Percentiles rank a stretch among this genome's conserved stretches.
These are phyloP conservation scores for Mycena albidolilacea DNA, from an alignment of 768 basidiomycete species.

Conservation along the genomic window DNA sequence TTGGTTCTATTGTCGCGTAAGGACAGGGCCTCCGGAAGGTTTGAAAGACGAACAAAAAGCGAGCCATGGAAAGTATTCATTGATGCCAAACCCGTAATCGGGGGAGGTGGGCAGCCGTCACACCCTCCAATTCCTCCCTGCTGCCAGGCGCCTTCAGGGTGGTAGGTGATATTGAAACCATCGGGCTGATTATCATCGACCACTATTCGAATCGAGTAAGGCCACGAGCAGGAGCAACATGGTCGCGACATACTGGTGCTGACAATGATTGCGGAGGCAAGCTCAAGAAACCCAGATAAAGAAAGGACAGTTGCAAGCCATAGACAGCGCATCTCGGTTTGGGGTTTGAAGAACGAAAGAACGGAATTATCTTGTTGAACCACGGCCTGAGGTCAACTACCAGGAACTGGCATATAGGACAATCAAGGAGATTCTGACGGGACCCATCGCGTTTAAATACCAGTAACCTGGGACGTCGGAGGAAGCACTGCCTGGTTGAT, in stretches of 20 bases:
- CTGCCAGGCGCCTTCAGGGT: constrained; percentile 16
- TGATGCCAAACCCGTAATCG: background rate
- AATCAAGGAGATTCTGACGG: constrained; percentile 13
- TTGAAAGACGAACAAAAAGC: constrained; percentile 19
- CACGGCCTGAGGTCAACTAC: constrained; percentile 31
- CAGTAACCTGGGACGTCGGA: constrained; percentile 16
- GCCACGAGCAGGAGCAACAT: background rate
- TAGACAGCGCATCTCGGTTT: constrained; percentile 30
- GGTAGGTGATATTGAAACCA: constrained; percentile 23
- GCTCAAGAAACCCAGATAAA: constrained; percentile 11
- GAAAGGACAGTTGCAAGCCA: constrained; percentile 28
- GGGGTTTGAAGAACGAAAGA: constrained; percentile 18
- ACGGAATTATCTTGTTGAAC: constrained; percentile 19
- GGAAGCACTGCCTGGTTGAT: constrained; percentile 6
- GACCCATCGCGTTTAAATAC: constrained; percentile 22
- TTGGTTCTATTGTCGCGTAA: background rate
- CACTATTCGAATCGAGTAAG: background rate
- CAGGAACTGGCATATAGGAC: constrained; percentile 25
- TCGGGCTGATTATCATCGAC: constrained; percentile 27
- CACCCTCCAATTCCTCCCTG: constrained; percentile 20
- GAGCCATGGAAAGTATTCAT: constrained; percentile 23
- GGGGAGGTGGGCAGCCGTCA: background rate
- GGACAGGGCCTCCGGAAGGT: background rate
- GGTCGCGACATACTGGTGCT: constrained; percentile 21
- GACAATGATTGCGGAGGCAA: constrained; percentile 1